Evolutionary conservation across 768 basidiomycete genomes (phyloP), one percentile per base, ranked within the genome.

Genomic region (Pleurotus tuoliensis): DNA sequence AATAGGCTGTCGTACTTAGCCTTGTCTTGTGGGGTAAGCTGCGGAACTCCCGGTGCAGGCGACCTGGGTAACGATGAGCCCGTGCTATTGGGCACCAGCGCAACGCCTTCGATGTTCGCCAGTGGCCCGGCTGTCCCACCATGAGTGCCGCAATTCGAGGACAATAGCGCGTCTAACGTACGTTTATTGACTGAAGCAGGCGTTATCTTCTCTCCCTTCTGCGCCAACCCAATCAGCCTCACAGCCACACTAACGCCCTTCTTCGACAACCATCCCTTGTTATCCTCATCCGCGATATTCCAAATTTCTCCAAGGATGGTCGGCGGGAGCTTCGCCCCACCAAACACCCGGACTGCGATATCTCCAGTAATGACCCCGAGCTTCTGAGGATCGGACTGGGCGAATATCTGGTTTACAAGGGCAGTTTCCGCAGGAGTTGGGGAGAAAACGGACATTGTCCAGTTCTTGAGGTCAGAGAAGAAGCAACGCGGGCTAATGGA

Each of bases 181-280:
- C 95, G 79, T 79, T 87, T 88, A 61, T 72, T 75, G 56, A 88
- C 72, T 52, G 90, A 72, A 46, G 85, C 82, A 27, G 79, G 75
- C 1, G 82, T 77, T 38, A 90, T 69, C 59, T 79, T 79, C 67
- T 90, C 88, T 61, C 87, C 94, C 63, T 87, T 87, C 77, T 98
- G 97, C 2, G 94, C 90, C 79, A 90, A 91, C 3, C 90, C 94
- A 59, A 99, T 93, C 50, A 98, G 78, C 56, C 97, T 81, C n/a
- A 96, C 77, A 24, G 92, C 94, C 58, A 90, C 78, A 15, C 92
- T 86, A 63, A 94, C 91, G 44, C 91, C 90, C 66, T 92, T 94
- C 61, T 82, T 85, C 9, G 93, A 87, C 54, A 99, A 82, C 74
- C 87, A 94, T 2, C 97, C 97, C 59, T 91, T 91, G 76, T 98